These are phyloP conservation scores for Angophora floribunda DNA, from an alignment of 345 rosid species.

Conservation along the genomic window DNA sequence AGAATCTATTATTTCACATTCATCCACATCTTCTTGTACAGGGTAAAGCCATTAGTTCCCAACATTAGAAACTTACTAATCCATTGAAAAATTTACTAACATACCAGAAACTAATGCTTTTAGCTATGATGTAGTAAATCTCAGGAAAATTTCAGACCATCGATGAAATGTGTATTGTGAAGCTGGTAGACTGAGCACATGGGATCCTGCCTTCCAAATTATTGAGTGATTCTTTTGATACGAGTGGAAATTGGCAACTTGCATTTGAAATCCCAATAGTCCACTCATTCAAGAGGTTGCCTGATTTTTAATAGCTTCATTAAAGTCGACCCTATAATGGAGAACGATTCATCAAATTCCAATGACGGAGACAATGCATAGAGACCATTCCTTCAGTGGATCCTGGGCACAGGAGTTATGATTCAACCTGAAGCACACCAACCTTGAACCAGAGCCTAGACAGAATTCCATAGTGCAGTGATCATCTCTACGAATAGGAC, in stretches of 20 bases:
- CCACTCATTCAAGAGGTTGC: not conserved
- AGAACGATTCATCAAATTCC: not conserved
- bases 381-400: not conserved
- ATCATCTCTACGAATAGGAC: not conserved
- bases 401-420: not conserved
- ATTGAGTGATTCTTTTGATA: not conserved
- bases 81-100: not conserved
- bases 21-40: not conserved
- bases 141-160: not conserved
- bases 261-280: not conserved
- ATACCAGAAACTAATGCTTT: not conserved
- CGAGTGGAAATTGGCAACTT: not conserved
- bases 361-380: not conserved
- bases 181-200: not conserved
- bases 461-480: not conserved
- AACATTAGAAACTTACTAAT: not conserved
- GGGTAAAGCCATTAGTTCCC: not conserved
- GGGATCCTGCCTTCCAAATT: not conserved
- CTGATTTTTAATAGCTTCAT: not conserved
- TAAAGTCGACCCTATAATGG: not conserved
- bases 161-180: not conserved
- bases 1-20: not conserved
- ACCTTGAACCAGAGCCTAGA: not conserved
- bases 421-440: not conserved
- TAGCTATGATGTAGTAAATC: not conserved